Evolutionary conservation across 768 basidiomycete genomes (phyloP).

Genomic region (Pulveroboletus sp.): DNA sequence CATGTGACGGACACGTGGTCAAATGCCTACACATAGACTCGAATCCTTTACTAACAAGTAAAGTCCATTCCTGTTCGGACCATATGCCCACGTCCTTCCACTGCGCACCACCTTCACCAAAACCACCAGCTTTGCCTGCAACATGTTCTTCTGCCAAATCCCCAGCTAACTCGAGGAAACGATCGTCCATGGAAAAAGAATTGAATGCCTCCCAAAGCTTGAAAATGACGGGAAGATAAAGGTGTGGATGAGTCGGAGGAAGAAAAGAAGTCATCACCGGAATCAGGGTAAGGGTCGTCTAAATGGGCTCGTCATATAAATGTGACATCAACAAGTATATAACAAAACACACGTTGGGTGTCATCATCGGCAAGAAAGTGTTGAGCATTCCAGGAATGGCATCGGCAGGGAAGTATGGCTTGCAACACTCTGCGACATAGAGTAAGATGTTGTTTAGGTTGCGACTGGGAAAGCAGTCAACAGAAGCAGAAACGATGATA

Average conservation of each 20-base stretch:
- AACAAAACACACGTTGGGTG: conserved; percentile 54
- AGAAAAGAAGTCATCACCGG: conserved; percentile 78
- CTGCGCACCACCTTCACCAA: conserved; percentile 49
- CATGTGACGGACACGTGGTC: not conserved
- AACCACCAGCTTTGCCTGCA: conserved; percentile 52
- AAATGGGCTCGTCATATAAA: conserved; percentile 6
- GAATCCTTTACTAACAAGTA: conserved; percentile 78
- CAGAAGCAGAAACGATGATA: not conserved
- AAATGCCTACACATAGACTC: conserved; percentile 64
- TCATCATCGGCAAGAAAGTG: conserved; percentile 66
- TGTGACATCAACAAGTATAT: not conserved
- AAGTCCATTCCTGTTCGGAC: conserved; percentile 77
- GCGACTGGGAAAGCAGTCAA: conserved; percentile 37
- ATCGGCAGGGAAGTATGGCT: conserved; percentile 59
- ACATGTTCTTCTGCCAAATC: conserved; percentile 71
- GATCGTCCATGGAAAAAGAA: conserved; percentile 68
- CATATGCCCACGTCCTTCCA: conserved; percentile 91
- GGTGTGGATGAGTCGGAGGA: conserved; percentile 59
- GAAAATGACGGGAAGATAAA: conserved; percentile 71
- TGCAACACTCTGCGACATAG: conserved; percentile 69
- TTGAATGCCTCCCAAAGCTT: conserved; percentile 78
- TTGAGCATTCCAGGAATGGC: conserved; percentile 71
- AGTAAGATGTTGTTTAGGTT: conserved; percentile 69
- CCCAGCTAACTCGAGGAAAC: conserved; percentile 67
- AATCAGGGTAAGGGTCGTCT: conserved; percentile 69